Conservation (phyloP, 495 filamentous ascomycete genomes). For the Penicillium steckii region DNA sequence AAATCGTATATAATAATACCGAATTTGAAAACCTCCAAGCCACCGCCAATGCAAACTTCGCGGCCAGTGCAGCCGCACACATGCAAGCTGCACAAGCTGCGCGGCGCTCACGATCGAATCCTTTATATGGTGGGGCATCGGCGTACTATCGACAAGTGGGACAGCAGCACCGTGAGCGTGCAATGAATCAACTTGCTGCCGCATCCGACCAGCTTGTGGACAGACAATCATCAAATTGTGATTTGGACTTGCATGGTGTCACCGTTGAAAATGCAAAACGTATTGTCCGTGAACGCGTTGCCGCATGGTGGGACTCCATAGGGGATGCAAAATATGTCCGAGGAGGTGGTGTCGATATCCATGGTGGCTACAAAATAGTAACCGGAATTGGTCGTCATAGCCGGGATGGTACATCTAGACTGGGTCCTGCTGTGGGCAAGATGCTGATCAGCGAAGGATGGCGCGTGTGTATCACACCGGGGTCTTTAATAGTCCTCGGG, state of each 20-base stretch:
- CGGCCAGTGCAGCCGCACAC: conserved; percentile 49
- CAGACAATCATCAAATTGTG: conserved; percentile 51
- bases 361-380: conserved; percentile 65
- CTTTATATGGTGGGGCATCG: conserved; percentile 63
- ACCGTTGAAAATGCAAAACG: conserved; percentile 74
- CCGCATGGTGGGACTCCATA: conserved; percentile 76
- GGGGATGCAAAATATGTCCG: conserved; percentile 55
- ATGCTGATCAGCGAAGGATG: conserved; percentile 78
- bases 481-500: conserved; percentile 64
- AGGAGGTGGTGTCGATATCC: conserved; percentile 38
- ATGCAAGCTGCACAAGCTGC: conserved; percentile 60
- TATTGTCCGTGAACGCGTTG: conserved; percentile 66
- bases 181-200: conserved; percentile 40
- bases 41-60: conserved; percentile 36
- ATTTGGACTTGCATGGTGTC: conserved; percentile 82
- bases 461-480: conserved; percentile 69
- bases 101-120: conserved; percentile 63
- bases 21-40: conserved; percentile 27
- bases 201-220: conserved; percentile 63
- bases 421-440: conserved; percentile 79
- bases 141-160: conserved; percentile 63
- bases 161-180: conserved; percentile 49
- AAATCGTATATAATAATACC: conserved; percentile 7
- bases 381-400: conserved; percentile 81
- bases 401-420: conserved; percentile 66